Conservation (phyloP, 805 yeast genomes). For the Candida silvatica region DNA sequence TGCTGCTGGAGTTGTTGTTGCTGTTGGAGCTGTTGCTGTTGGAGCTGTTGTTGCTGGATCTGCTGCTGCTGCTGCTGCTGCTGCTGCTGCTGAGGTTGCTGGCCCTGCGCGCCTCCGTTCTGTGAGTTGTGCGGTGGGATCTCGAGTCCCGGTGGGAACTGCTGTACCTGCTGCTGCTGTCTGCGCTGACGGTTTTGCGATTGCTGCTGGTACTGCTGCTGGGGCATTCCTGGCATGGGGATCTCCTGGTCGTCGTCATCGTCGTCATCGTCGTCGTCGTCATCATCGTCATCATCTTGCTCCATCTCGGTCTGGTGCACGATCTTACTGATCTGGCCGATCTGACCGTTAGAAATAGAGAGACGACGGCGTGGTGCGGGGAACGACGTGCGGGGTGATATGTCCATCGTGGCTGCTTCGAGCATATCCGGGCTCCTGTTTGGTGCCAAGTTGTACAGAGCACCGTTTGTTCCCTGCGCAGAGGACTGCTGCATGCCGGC, state of each 20-base stretch:
- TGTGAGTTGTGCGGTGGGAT: neutral
- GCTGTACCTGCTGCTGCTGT: neutral
- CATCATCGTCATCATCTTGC: slow-evolving; percentile 5
- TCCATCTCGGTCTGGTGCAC: slow-evolving; percentile 13
- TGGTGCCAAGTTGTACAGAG: neutral
- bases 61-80: neutral
- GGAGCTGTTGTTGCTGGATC: neutral
- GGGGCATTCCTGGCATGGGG: neutral
- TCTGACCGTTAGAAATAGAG: slow-evolving; percentile 79
- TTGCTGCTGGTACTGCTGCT: slow-evolving; percentile 5
- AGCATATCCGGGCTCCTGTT: neutral
- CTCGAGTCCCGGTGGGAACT: too few species aligned
- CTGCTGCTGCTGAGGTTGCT: neutral
- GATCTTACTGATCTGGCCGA: slow-evolving; percentile 51
- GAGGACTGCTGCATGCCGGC: too few species aligned
- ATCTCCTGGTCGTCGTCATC: neutral
- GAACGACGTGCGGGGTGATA: neutral
- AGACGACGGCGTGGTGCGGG: slow-evolving; percentile 47
- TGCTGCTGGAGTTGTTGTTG: slow-evolving; percentile 1
- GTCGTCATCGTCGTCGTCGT: neutral
- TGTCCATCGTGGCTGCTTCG: neutral
- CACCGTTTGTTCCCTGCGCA: too few species aligned
- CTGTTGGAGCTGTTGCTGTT: slow-evolving; percentile 8
- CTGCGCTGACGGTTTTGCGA: neutral
- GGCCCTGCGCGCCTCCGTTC: neutral